Conservation (phyloP, 2,329 filamentous ascomycete genomes). For the Trichoderma koningiopsis region DNA sequence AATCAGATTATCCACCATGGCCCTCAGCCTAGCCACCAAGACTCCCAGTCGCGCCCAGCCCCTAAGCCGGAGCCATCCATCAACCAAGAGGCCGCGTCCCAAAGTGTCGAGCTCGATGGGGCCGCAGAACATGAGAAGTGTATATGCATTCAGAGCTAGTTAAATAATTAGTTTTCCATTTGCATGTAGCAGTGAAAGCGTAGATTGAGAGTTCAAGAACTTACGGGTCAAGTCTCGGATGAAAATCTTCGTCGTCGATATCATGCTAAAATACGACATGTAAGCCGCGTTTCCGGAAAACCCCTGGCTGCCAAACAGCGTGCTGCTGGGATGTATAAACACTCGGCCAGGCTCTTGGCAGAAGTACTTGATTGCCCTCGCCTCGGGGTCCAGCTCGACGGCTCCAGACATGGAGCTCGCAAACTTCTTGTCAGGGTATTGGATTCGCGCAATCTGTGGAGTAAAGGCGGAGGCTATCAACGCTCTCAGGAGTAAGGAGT, state of each 20-base stretch:
- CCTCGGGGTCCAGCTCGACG: constrained; percentile 90
- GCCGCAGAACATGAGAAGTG: constrained; percentile 84
- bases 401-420: constrained; percentile 83
- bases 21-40: constrained; percentile 76
- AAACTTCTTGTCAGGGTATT: constrained; percentile 95
- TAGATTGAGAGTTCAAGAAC: constrained; percentile 33
- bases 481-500: constrained; percentile 61
- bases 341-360: constrained; percentile 82
- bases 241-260: constrained; percentile 90
- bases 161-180: constrained; percentile 20
- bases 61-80: constrained; percentile 82
- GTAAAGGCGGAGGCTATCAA: constrained; percentile 73
- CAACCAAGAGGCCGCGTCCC: constrained; percentile 83
- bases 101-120: constrained; percentile 82
- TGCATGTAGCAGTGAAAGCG: neutral
- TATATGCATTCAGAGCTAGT: constrained; percentile 85
- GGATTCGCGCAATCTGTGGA: constrained; percentile 88
- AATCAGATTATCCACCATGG: constrained; percentile 84
- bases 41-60: constrained; percentile 97
- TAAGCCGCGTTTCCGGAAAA: constrained; percentile 77
- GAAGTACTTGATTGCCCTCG: constrained; percentile 89
- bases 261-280: constrained; percentile 88
- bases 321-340: constrained; percentile 89
- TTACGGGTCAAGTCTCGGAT: constrained; percentile 85
- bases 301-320: constrained; percentile 78